phyloP scores from a whole-genome alignment of 2,329 filamentous ascomycete species.

The Cytospora leucostoma region DNA sequence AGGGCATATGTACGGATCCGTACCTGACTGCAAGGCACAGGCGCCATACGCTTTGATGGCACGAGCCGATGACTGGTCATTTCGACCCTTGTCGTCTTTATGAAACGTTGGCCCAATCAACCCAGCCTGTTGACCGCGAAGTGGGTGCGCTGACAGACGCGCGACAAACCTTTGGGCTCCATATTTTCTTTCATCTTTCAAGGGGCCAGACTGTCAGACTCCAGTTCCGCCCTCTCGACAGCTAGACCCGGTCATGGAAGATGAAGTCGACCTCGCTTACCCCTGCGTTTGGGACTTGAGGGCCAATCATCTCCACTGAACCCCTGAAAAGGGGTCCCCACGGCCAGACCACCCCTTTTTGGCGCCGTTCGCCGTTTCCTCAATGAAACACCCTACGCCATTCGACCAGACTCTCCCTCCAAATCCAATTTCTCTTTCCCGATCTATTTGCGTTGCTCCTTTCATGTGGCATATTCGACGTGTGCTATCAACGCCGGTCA shows the following conservation, averaged over 20 bases:
- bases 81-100: neutral
- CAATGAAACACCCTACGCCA: constrained; percentile 24
- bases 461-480: constrained; percentile 23
- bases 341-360: constrained; percentile 21
- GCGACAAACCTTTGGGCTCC: neutral
- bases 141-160: neutral
- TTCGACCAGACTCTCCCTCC: constrained; percentile 12
- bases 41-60: neutral
- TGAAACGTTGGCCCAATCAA: neutral
- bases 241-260: constrained; percentile 11
- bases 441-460: constrained; percentile 14
- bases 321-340: constrained; percentile 22
- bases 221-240: neutral
- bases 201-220: neutral
- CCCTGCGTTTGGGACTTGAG: neutral
- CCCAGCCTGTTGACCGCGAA: neutral
- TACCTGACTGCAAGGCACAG: neutral
- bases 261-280: neutral
- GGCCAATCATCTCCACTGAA: constrained; percentile 24
- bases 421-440: constrained; percentile 16
- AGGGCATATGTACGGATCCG: neutral
- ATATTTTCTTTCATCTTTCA: neutral
- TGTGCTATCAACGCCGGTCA: constrained; percentile 21
- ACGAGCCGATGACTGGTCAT: neutral
- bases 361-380: constrained; percentile 19